A percentile compares a stretch with the other conserved stretches of the same genome.
Evolutionary conservation across 2,329 filamentous ascomycete species (phyloP).

Genomic region (Beauveria australis): DNA sequence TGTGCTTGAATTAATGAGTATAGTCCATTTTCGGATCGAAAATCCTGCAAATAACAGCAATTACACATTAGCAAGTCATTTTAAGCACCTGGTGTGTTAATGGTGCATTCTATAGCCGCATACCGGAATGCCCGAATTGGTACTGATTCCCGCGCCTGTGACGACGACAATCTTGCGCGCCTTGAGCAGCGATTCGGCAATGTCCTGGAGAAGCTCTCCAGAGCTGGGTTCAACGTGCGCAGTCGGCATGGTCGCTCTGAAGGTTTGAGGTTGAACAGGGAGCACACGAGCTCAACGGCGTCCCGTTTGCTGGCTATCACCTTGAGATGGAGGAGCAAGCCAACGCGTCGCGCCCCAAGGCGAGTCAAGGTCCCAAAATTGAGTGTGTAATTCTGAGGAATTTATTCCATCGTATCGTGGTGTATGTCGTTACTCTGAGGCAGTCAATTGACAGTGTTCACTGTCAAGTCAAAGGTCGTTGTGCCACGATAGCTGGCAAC

Average conservation of each 20-base stretch:
- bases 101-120: constrained; percentile 6
- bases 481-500: not conserved
- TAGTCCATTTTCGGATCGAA: constrained; percentile 63
- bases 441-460: not conserved
- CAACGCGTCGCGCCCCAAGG: not conserved
- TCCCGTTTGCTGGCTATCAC: not conserved
- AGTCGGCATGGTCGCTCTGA: constrained; percentile 44
- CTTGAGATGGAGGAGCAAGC: not conserved
- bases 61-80: not conserved
- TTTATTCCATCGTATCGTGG: not conserved
- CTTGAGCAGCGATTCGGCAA: constrained; percentile 56
- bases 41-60: constrained; percentile 43
- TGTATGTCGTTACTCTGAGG: not conserved
- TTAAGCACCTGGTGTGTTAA: not conserved
- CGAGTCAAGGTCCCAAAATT: not conserved
- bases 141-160: constrained; percentile 67
- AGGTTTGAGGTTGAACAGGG: not conserved
- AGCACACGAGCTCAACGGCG: not conserved
- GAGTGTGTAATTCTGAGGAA: not conserved
- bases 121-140: constrained; percentile 68
- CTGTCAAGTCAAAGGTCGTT: not conserved
- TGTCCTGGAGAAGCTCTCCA: constrained; percentile 49
- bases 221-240: constrained; percentile 45
- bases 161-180: constrained; percentile 63
- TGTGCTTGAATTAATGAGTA: constrained; percentile 65